A percentile compares a stretch with the other conserved stretches of the same genome.
These are phyloP conservation scores for Pseudocercospora pini-densiflorae DNA, from an alignment of 2,329 filamentous ascomycete species.

Conservation along the genomic window DNA sequence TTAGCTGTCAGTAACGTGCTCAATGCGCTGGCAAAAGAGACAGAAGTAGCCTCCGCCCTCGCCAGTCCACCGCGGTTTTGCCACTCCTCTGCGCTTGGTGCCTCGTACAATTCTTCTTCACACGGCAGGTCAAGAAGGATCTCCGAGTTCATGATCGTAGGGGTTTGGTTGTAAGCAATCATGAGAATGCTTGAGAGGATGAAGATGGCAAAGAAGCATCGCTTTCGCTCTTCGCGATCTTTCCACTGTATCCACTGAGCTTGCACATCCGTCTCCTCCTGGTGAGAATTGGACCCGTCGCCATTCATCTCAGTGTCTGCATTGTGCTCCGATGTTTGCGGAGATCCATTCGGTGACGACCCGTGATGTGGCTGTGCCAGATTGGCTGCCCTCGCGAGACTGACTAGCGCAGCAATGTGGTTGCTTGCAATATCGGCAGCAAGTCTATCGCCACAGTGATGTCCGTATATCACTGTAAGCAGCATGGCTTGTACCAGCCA, in stretches of 20 bases:
- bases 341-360: constrained; percentile 18
- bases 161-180: constrained; percentile 90
- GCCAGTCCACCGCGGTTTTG: constrained; percentile 73
- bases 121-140: constrained; percentile 88
- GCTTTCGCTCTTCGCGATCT: constrained; percentile 83
- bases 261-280: constrained; percentile 56
- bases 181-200: constrained; percentile 88
- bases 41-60: constrained; percentile 69
- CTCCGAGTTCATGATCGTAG: constrained; percentile 91
- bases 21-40: constrained; percentile 82
- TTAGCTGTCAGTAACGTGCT: constrained; percentile 80
- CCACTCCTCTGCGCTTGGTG: constrained; percentile 82
- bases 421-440: constrained; percentile 91
- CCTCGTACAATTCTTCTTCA: constrained; percentile 88
- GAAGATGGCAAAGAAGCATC: constrained; percentile 90
- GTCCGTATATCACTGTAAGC: constrained; percentile 92
- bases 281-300: constrained; percentile 13
- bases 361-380: constrained; percentile 59
- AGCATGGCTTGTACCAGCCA: constrained; percentile 98
- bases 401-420: constrained; percentile 88
- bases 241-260: constrained; percentile 92
- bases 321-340: constrained; percentile 11
- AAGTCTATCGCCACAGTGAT: constrained; percentile 90
- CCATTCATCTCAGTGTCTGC: constrained; percentile 60
- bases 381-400: constrained; percentile 86